These are phyloP conservation scores for Saturnispora sekii DNA, from an alignment of 805 yeast species.

Conservation along the genomic window DNA sequence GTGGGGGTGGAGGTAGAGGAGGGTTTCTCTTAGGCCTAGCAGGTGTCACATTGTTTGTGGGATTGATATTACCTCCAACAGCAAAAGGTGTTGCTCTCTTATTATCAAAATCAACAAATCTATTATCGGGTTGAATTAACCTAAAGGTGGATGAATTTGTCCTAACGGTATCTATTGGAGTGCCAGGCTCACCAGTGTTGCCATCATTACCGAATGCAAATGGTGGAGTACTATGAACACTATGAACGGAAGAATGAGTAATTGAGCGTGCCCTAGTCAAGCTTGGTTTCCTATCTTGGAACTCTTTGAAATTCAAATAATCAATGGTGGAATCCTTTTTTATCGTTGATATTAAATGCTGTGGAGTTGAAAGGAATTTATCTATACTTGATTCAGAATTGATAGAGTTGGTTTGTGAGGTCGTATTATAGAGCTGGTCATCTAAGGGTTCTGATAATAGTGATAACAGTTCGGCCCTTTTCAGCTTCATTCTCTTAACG, in stretches of 20 bases:
- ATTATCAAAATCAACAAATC: slow-evolving; percentile 76
- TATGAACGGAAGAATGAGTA: slow-evolving; percentile 15
- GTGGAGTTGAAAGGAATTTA: slow-evolving; percentile 55
- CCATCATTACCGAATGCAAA: neutral
- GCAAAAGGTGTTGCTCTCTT: slow-evolving; percentile 64
- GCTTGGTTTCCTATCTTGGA: slow-evolving; percentile 16
- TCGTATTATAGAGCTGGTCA: slow-evolving; percentile 31
- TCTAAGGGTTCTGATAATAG: slow-evolving; percentile 7
- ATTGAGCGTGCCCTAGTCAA: slow-evolving; percentile 22
- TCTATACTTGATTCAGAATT: slow-evolving; percentile 32
- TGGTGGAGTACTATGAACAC: slow-evolving; percentile 1
- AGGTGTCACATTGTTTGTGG: slow-evolving; percentile 40
- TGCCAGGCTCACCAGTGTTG: slow-evolving; percentile 1
- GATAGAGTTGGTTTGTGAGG: slow-evolving; percentile 48
- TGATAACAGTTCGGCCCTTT: neutral
- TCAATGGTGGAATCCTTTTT: slow-evolving; percentile 32
- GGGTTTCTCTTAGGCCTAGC: slow-evolving; percentile 24
- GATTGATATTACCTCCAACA: slow-evolving; percentile 59
- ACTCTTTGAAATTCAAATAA: slow-evolving; percentile 51
- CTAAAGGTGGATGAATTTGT: slow-evolving; percentile 35
- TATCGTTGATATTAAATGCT: slow-evolving; percentile 39
- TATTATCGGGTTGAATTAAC: slow-evolving; percentile 53
- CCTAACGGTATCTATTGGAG: neutral
- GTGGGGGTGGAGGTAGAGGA: slow-evolving; percentile 27
- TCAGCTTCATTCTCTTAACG: neutral